Base-by-base conservation (phyloP, 805 yeast species). In the Debaryomyces castellii region DNA sequence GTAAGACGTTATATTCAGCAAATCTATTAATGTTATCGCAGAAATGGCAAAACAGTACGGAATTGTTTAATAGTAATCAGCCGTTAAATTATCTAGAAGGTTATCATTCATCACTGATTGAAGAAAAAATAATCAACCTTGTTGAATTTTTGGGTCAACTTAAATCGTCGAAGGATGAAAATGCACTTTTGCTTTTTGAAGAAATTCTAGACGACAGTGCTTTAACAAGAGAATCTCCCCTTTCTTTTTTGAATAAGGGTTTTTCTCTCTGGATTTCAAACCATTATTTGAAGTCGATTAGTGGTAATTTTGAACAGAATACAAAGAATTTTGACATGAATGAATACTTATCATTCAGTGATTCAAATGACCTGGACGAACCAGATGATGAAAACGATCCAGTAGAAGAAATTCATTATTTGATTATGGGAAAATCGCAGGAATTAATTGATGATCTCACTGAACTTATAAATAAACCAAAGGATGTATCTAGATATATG, bases 391-490 rank as follows among this genome's bases (percentile, higher is more conserved):
- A 49, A 7, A 24, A 30, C 8, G 32, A 45, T 4, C 8, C 16
- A 1, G 50, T 35, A 1, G 66, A 60, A 21, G 73, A 71, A 43
- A 41, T 59, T 3, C 50, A 57, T 2, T 71, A 67, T 37, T 45
- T 68, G 27, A 44, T 69, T 4, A 53, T 70, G 49, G 58, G 57
- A 16, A 60, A 58, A 39, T 70, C 84, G 0, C 77, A 72, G 45
- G 70, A 66, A 1, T 43, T 80, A 2, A 56, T 79, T 3, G 75
- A 73, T 30, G 63, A 63, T 3, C 45, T 64, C 1, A 54, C 72
- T 5, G 61, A 46, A 2, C 30, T 50, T 3, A 43, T 40, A 16
- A 39, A 37, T 20, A 46, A 17, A 30, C 56, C 41, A 5, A 38
- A 39, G 12, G 28, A 24, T 17, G 2, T 34, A 6, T 43, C 44